phyloP scores from a whole-genome alignment of 176 grass and related monocot genomes.

The Eleusine coracana region DNA sequence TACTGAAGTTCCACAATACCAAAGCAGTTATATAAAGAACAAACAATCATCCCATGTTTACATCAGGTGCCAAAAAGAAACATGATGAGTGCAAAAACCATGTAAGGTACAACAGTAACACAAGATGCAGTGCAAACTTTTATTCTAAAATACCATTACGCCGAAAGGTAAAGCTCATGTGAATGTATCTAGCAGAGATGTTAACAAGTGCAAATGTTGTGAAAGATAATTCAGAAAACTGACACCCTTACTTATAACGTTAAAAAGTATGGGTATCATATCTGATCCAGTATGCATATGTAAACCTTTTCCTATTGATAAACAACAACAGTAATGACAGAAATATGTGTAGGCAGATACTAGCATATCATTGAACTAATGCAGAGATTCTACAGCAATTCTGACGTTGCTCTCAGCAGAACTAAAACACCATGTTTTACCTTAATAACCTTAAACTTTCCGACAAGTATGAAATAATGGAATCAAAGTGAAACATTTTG shows the following conservation, averaged over 20 bases:
- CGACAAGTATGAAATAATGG: not conserved
- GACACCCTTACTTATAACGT: too few species aligned
- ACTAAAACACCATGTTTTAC: not conserved
- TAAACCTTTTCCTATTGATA: too few species aligned
- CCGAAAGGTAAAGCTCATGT: not conserved
- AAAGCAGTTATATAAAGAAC: slow-evolving; percentile 17
- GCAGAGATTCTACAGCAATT: not conserved
- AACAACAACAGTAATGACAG: too few species aligned
- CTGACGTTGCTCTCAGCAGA: not conserved
- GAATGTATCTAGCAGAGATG: not conserved
- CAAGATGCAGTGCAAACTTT: slow-evolving; percentile 5
- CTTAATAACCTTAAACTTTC: not conserved
- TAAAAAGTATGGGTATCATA: too few species aligned
- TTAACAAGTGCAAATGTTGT: too few species aligned
- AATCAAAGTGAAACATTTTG: not conserved
- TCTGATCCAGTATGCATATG: too few species aligned
- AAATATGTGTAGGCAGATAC: not conserved
- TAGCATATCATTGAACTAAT: not conserved
- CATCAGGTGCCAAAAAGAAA: slow-evolving; percentile 30
- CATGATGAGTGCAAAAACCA: slow-evolving; percentile 21
- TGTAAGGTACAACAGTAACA: not conserved
- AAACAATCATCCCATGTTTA: slow-evolving; percentile 36
- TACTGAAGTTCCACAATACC: slow-evolving; percentile 12
- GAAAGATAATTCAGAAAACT: too few species aligned
- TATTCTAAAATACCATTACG: too few species aligned